These are phyloP conservation scores for Cunninghamia lanceolata DNA, from an alignment of 75 land plant genomes.

Conservation along the genomic window DNA sequence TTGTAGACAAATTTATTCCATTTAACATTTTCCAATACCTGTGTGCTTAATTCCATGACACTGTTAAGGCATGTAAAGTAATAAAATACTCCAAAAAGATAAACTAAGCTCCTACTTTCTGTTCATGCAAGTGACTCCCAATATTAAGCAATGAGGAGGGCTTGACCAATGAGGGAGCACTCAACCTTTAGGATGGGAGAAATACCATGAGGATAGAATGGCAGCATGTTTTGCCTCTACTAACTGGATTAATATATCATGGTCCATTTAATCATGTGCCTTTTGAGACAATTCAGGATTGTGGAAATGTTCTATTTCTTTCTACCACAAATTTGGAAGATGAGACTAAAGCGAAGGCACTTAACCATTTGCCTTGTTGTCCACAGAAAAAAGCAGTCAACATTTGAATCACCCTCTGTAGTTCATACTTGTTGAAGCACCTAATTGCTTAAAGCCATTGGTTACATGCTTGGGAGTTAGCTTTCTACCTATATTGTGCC, in stretches of 20 bases:
- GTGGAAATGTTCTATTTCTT: not conserved
- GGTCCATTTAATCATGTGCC: not conserved
- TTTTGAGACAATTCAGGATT: too few relatives aligned
- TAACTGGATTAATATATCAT: too few relatives aligned
- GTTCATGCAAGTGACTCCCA: not conserved
- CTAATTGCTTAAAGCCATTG: too few relatives aligned
- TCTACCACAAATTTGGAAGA: not conserved
- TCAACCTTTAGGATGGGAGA: too few relatives aligned
- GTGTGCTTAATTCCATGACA: not conserved
- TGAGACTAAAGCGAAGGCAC: not conserved
- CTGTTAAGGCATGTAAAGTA: not conserved
- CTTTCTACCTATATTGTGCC: too few relatives aligned
- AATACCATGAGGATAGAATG: too few relatives aligned
- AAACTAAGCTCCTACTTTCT: not conserved
- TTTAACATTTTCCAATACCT: not conserved
- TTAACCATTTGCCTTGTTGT: not conserved
- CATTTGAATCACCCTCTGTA: not conserved
- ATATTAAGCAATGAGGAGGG: too few relatives aligned
- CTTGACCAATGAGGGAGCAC: too few relatives aligned
- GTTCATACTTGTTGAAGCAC: too few relatives aligned
- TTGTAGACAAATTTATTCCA: not conserved
- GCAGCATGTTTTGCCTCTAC: too few relatives aligned
- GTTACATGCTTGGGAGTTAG: too few relatives aligned
- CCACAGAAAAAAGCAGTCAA: not conserved
- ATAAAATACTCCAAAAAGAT: not conserved